Evolutionary conservation across 768 basidiomycete species (phyloP), one percentile per base, ranked within the genome.

Genomic region (Lepiota brunneoincarnata): DNA sequence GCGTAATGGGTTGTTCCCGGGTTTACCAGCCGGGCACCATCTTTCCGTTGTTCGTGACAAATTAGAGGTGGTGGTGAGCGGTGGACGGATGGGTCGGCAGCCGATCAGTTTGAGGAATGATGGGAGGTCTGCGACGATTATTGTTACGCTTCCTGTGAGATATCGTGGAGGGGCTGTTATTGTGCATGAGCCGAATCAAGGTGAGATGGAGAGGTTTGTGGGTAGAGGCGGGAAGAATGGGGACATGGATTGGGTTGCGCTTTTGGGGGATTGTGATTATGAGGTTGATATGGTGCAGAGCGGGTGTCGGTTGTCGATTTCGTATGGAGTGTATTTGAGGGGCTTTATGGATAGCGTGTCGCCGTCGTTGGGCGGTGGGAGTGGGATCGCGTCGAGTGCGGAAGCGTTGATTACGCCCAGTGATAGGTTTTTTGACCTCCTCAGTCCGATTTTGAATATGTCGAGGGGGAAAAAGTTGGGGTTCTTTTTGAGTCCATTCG

Each of bases 221-320:
- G 84, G 80, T 5, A 71, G 80, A 0, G 83, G 81, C 7, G 81
- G 86, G 35, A 83, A 84, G 62, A 70, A 73, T 28, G 85, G 79
- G 4, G 80, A 87, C 59, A 75, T 91, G 55, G 89, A 92, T 56
- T 92, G 90, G 90, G 77, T 83, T 0, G 89, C 87, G 17, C 86
- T 87, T 71, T 72, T 84, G 46, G 75, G 81, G 4, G 88, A 90
- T 58, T 89, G 87, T 68, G 83, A 89, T 17, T 82, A 84, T 59
- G 86, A 89, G 64, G 77, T 89, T 52, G 86, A 91, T 64, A 71
- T 77, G 1, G 82, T 93, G 49, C 78, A 82, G 59, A 80, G 81
- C 57, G 91, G 90, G 9, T 87, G 83, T 60, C 74, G 85, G 46
- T 71, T 91, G 60, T 79, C 80, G 34, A 73, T 91, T 51, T 81